Evolutionary conservation across 805 yeast species (phyloP), one percentile per base, ranked within the genome.

Genomic region (Blastobotrys attinorum): DNA sequence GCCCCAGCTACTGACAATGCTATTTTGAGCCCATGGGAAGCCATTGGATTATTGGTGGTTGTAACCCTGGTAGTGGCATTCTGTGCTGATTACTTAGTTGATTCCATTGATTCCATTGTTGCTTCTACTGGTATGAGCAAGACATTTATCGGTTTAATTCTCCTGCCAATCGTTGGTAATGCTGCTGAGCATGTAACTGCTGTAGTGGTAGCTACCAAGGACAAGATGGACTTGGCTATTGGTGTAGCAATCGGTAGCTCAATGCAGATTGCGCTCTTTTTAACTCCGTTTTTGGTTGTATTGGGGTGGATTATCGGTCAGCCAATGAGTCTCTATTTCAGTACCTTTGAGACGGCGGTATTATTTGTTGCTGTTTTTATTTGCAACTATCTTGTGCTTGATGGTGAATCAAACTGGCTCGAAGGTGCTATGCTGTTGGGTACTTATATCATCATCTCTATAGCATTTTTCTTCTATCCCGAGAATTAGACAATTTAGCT

Each of bases 111-210:
- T 65, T 83, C 76, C 45, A 77, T 90, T 50, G 97, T 92, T 31
- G 84, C 70, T 46, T 67, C 78, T 23, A 78, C 95, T 2, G 96
- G 96, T 3, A 71, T 92, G 43, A 84, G 96, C 36, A 89, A 90
- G 73, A 88, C 97, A 0, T 92, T 92, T 57, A 87, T 92, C 57
- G 97, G 97, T 61, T 71, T 92, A 53, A 82, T 92, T 54, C 78
- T 92, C 37, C 82, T 92, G 49, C 98, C 98, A 33, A 90, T 92
- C 50, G 97, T 92, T 22, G 98, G 97, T 45, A 92, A 92, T 58
- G 98, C 98, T 2, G 97, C 97, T 10, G 98, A 92, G 64, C 98
- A 92, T 64, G 97, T 87, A 42, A 92, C 98, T 16, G 96, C 97
- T 2, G 83, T 92, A 31, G 75, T 87, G 49, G 97, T 92, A 39